phyloP scores from a whole-genome alignment of 331 rosid genomes.

The Arachis monticola region DNA sequence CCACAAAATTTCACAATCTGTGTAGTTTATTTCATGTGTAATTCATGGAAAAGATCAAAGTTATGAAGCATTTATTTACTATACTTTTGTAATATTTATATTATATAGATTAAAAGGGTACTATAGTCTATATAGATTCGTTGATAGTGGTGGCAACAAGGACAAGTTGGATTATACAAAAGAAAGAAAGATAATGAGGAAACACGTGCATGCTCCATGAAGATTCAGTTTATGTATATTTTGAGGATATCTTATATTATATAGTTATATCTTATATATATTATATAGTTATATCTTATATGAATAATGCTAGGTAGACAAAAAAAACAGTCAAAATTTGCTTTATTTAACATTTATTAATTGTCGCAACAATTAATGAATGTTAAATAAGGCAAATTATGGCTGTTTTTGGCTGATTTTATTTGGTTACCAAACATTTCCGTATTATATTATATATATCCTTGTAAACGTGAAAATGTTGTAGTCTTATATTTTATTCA shows the following conservation, averaged over 20 bases:
- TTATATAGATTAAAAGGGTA: background rate
- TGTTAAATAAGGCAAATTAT: no score
- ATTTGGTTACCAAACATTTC: no score
- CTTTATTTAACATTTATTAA: no score
- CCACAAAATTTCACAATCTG: background rate
- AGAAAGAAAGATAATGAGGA: background rate
- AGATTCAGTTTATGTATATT: background rate
- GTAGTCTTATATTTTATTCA: no score
- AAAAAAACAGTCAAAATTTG: no score
- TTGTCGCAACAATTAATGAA: no score
- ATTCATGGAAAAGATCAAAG: background rate
- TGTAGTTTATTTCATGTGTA: conserved; percentile 7
- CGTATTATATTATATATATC: no score
- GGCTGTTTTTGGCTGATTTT: no score
- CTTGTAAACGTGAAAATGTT: no score
- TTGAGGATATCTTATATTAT: background rate
- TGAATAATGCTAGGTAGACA: no score
- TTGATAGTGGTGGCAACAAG: conserved; percentile 23
- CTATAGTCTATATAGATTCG: background rate
- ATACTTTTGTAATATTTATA: no score
- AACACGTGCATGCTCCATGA: conserved; percentile 42
- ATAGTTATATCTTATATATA: background rate
- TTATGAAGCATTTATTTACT: background rate
- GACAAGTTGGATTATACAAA: background rate
- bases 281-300: no score